These are phyloP conservation scores for Spongiforma sp. DNA, from an alignment of 1,284 basidiomycete species.

Conservation along the genomic window DNA sequence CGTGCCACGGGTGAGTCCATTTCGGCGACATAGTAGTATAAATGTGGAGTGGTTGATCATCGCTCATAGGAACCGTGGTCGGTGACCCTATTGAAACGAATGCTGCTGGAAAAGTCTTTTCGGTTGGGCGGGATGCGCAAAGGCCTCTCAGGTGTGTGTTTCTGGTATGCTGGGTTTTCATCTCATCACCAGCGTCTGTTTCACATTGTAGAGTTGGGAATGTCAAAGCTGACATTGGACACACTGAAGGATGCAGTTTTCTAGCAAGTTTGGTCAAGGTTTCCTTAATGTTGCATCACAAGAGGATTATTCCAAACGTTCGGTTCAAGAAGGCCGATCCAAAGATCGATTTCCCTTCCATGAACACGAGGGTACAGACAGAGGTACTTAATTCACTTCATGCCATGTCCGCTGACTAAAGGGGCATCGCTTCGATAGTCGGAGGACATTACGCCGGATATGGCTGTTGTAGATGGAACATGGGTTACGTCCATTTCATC, in stretches of 20 bases:
- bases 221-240: conserved; percentile 38
- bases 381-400: conserved; percentile 14
- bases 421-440: conserved; percentile 16
- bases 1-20: conserved; percentile 52
- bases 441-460: conserved; percentile 25
- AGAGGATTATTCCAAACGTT: conserved; percentile 33
- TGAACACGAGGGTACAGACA: conserved; percentile 34
- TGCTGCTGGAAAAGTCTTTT: conserved; percentile 46
- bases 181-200: background rate
- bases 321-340: conserved; percentile 34
- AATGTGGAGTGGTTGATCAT: no score
- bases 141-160: conserved; percentile 28
- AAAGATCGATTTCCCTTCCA: conserved; percentile 29
- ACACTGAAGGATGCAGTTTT: conserved; percentile 37
- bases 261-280: conserved; percentile 36
- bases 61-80: conserved; percentile 39
- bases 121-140: conserved; percentile 25
- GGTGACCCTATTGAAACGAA: conserved; percentile 59
- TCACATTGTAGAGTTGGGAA: conserved; percentile 31
- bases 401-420: background rate
- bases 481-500: conserved; percentile 37
- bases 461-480: conserved; percentile 30
- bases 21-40: no score
- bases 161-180: background rate
- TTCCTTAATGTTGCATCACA: conserved; percentile 34